Evolutionary conservation across 495 filamentous ascomycete genomes (phyloP), one percentile per base, ranked within the genome.

Genomic region (Hypoxylon lenormandii): DNA sequence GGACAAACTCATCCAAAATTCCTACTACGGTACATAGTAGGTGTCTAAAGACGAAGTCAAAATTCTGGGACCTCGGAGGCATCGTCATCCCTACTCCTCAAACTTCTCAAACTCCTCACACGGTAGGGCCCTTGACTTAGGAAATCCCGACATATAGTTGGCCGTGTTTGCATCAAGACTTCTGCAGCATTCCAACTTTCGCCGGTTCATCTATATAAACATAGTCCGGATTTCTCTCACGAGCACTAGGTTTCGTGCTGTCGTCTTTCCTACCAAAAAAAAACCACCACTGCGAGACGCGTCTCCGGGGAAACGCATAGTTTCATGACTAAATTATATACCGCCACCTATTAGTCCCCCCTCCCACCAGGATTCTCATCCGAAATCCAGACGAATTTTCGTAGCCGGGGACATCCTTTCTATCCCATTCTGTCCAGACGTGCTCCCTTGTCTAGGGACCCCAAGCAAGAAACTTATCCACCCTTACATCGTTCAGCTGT

Each of bases 81-180:
- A 72, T 72, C 69, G 69, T 64, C 69, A 72, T 57, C 69, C 69
- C 59, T 70, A 70, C 67, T 33, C 30, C 30, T 33, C 30, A 33
- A 33, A 33, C 30, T 26, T 64, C n/a, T n/a, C n/a, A n/a, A n/a
- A n/a, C n/a, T n/a, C 48, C 43, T 22, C 67, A 49, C 46, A 56
- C 33, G 64, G 50, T 57, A 54, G 53, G 64, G 64, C 59, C 37
- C 57, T 67, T 67, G 48, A 52, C 46, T 56, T 59, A 43, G 59
- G 59, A 45, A 46, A 6, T n/a, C 12, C 53, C 6, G 57, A 63
- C 64, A 68, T 72, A 64, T 72, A 60, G 49, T 61, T 52, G 57
- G 46, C 33, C 45, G 59, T 72, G 69, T 72, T 72, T 72, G 64
- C 69, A 68, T 63, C 58, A 63, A 72, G 57, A 64, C 62, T 68